Percentiles rank a stretch among this genome's conserved stretches.
These are phyloP conservation scores for Paraphoma sp. DNA, from an alignment of 2,329 filamentous ascomycete species.

Conservation along the genomic window DNA sequence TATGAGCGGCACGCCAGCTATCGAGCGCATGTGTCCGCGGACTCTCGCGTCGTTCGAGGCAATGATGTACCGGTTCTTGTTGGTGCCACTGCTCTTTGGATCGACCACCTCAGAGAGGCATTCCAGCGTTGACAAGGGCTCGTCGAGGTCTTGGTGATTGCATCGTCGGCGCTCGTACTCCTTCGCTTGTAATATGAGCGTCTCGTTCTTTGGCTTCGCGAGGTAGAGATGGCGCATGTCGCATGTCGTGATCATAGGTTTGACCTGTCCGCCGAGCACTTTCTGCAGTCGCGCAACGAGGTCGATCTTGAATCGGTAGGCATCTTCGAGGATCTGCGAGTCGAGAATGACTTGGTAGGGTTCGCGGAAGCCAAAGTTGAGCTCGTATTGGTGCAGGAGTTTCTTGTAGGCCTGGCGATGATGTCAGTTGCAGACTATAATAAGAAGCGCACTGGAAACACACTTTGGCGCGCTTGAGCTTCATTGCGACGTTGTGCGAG, in stretches of 20 bases:
- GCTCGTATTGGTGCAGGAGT: conserved; percentile 90
- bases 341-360: conserved; percentile 85
- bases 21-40: conserved; percentile 67
- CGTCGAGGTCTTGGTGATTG: conserved; percentile 76
- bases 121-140: conserved; percentile 72
- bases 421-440: neutral
- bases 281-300: conserved; percentile 77
- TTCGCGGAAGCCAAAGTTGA: conserved; percentile 88
- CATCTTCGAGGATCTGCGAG: conserved; percentile 82
- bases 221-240: conserved; percentile 80
- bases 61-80: conserved; percentile 81
- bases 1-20: conserved; percentile 76
- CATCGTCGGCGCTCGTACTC: conserved; percentile 77
- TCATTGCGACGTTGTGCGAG: conserved; percentile 27
- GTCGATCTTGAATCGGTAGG: conserved; percentile 85
- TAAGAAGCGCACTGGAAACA: neutral
- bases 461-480: conserved; percentile 43
- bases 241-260: conserved; percentile 85
- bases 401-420: conserved; percentile 80
- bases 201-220: conserved; percentile 59
- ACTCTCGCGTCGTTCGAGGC: conserved; percentile 74
- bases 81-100: conserved; percentile 72
- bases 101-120: conserved; percentile 80
- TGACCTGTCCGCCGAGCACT: conserved; percentile 86
- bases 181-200: conserved; percentile 78